Evolutionary conservation across 2,329 filamentous ascomycete species (phyloP).

Genomic region (Phyllachora maydis): DNA sequence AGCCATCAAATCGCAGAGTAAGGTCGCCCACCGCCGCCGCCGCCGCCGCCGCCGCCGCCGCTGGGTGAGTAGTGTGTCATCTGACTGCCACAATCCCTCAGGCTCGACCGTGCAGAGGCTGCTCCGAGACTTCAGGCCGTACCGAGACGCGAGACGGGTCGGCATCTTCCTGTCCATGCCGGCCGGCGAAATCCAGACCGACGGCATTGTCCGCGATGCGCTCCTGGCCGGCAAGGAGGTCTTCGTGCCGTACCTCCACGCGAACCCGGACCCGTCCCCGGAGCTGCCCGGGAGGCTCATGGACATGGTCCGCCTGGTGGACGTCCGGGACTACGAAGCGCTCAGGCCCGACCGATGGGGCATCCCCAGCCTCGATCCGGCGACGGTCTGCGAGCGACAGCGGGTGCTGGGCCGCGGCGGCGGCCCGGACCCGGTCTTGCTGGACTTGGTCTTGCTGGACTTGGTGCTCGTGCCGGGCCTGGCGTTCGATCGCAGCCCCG

Average conservation of each 20-base stretch:
- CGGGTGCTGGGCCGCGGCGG: conserved; percentile 64
- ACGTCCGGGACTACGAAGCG: conserved; percentile 56
- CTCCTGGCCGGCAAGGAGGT: conserved; percentile 61
- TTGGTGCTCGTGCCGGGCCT: conserved; percentile 83
- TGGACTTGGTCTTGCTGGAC: conserved; percentile 40
- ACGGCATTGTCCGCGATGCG: conserved; percentile 62
- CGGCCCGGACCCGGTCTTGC: conserved; percentile 23
- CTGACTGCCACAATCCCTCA: conserved; percentile 14
- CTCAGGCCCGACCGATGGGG: conserved; percentile 73
- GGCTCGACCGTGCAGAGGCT: conserved; percentile 43
- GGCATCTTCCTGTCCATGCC: conserved; percentile 93
- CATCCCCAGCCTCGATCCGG: conserved; percentile 62
- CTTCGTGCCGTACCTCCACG: conserved; percentile 79
- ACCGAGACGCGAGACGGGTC: conserved; percentile 52
- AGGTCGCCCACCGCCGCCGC: too few species aligned
- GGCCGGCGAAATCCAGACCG: conserved; percentile 65
- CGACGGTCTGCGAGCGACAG: conserved; percentile 42
- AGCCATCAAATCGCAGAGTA: conserved; percentile 50
- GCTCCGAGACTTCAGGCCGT: conserved; percentile 50
- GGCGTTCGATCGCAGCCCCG: conserved; percentile 53
- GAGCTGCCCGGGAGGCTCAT: conserved; percentile 49
- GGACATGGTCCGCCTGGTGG: conserved; percentile 78
- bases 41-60: neutral
- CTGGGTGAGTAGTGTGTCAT: conserved; percentile 1
- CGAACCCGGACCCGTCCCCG: conserved; percentile 21